Conservation (phyloP, 2,329 filamentous ascomycete species). For the Epichloe sp. region DNA sequence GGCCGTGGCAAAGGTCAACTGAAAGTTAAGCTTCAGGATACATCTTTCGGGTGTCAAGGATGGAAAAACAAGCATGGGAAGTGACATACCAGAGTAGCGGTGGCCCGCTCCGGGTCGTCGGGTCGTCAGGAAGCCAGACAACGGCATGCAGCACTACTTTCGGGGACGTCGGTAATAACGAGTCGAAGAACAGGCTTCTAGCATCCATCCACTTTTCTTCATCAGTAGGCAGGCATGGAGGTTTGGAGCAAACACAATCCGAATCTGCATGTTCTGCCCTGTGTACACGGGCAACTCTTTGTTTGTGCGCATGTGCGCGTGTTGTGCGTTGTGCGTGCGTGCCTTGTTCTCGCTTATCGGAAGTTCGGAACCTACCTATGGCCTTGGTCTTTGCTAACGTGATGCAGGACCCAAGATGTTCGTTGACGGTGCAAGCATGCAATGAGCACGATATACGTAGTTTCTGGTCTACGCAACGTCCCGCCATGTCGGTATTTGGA, state of each 20-base stretch:
- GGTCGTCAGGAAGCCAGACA: neutral
- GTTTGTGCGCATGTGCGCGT: neutral
- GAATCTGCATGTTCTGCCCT: neutral
- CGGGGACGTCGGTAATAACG: neutral
- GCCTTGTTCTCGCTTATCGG: conserved; percentile 6
- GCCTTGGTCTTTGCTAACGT: neutral
- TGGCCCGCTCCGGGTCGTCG: neutral
- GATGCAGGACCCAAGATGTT: neutral
- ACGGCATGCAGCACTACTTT: neutral
- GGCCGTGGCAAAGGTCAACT: neutral
- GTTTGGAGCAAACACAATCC: neutral
- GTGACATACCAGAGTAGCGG: neutral
- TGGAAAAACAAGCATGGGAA: neutral
- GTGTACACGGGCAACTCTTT: neutral
- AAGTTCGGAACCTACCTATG: neutral
- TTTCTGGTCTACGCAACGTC: neutral
- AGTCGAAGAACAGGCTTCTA: neutral
- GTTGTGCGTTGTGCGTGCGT: neutral
- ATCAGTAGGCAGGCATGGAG: neutral
- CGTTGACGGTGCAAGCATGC: neutral
- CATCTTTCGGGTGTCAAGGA: neutral
- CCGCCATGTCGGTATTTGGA: conserved; percentile 3
- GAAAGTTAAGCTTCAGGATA: neutral
- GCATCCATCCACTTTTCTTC: neutral
- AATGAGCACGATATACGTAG: neutral